These are phyloP conservation scores for Scutellaria baicalensis DNA, from an alignment of 257 asterid genomes.

Conservation along the genomic window DNA sequence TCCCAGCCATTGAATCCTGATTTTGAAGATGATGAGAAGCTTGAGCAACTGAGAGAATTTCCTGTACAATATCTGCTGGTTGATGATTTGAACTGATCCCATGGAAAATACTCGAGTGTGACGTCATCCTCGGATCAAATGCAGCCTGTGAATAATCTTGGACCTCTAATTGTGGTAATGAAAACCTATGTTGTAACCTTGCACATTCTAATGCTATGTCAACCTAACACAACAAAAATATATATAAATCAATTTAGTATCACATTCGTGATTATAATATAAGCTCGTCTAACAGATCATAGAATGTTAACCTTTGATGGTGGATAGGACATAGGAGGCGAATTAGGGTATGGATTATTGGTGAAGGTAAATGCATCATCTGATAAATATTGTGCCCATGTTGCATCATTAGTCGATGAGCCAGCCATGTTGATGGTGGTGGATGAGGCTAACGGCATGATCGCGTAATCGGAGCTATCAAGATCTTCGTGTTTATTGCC, in stretches of 20 bases:
- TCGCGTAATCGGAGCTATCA: conserved; percentile 37
- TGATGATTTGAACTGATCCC: conserved; percentile 38
- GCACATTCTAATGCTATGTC: conserved; percentile 88
- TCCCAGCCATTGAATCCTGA: conserved; percentile 42
- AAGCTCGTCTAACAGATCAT: too few relatives aligned
- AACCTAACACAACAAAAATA: conserved; percentile 50
- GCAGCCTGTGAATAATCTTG: conserved; percentile 43
- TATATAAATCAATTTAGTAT: too few relatives aligned
- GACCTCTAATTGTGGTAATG: conserved; percentile 70
- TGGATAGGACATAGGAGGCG: conserved; percentile 34
- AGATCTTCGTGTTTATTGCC: conserved; percentile 46
- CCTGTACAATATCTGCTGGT: conserved; percentile 57
- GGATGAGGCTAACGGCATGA: conserved; percentile 33
- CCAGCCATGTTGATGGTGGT: conserved; percentile 19
- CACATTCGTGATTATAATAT: too few relatives aligned
- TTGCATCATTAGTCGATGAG: conserved; percentile 35
- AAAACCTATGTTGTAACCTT: conserved; percentile 67
- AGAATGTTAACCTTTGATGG: conserved; percentile 96
- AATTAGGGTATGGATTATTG: conserved; percentile 33
- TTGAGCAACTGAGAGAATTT: conserved; percentile 78
- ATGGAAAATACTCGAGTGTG: conserved; percentile 22
- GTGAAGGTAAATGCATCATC: conserved; percentile 59
- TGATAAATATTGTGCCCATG: conserved; percentile 79
- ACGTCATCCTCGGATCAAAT: conserved; percentile 27
- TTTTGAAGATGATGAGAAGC: conserved; percentile 69